A percentile compares a stretch with the other conserved stretches of the same genome.
Conservation (phyloP, 2,329 filamentous ascomycete genomes). For the Pestalotiopsis fici region DNA sequence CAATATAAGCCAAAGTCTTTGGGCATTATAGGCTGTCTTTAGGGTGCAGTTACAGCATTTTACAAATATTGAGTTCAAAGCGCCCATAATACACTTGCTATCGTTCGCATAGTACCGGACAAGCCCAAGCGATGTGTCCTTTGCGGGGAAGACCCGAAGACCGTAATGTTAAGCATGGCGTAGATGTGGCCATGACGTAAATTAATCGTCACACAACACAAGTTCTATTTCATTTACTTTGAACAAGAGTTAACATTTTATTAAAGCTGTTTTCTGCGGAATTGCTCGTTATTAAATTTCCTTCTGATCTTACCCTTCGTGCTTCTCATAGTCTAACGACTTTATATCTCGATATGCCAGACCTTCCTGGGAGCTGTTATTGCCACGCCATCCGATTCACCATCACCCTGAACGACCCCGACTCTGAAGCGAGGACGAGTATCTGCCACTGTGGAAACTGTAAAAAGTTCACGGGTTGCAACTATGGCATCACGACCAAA, state of each 20-base stretch:
- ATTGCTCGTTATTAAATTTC: too few species aligned
- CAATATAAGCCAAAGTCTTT: too few species aligned
- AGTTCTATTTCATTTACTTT: not conserved
- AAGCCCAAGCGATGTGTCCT: too few species aligned
- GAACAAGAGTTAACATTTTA: not conserved
- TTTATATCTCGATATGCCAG: conserved; percentile 24
- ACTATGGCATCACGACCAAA: conserved; percentile 54
- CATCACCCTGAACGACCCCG: conserved; percentile 41
- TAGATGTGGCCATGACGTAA: not conserved
- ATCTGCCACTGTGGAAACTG: conserved; percentile 55
- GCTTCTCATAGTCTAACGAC: too few species aligned
- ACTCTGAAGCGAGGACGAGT: conserved; percentile 47
- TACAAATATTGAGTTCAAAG: too few species aligned
- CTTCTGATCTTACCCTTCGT: too few species aligned
- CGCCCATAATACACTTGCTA: too few species aligned
- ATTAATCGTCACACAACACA: not conserved
- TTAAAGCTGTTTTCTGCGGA: not conserved
- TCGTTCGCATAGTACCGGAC: too few species aligned
- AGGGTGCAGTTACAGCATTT: too few species aligned
- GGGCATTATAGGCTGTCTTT: too few species aligned
- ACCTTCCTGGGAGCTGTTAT: conserved; percentile 39
- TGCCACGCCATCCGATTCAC: conserved; percentile 48
- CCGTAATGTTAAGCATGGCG: not conserved
- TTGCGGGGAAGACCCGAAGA: too few species aligned
- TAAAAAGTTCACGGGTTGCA: conserved; percentile 54